Evolutionary conservation across 2,329 filamentous ascomycete genomes (phyloP), one percentile per base, ranked within the genome.

Genomic region (Clarireedia sp.): DNA sequence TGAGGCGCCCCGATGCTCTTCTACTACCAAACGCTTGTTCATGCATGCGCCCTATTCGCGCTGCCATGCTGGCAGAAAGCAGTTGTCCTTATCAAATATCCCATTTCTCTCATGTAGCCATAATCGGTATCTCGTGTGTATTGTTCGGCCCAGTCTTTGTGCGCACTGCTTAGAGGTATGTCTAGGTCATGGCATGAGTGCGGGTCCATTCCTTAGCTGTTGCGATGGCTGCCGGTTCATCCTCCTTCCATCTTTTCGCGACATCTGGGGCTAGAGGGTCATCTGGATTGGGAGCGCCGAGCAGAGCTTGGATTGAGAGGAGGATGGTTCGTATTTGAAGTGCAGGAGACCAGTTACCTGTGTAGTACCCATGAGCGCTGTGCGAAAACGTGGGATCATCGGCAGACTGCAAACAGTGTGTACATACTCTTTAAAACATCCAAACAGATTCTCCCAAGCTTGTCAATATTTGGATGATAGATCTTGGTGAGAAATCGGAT

Each of bases 401-500:
- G 12, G 10, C 43, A 47, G 43, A 41, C 33, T 12, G 16, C 3
- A 24, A 17, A 36, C 16, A 33, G 16, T 46, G 24, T 12, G 2
- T 8, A 65, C 81, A 64, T 76, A 95, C 94, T 96, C 78, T 99
- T 99, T 56, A 99, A 75, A 36, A 99, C 94, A 70, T 99, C 94
- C 49, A 99, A 76, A 70, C 95, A 99, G 73, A 99, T 99, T 58
- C 94, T 87, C 58, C 94, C 94, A 2, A 99, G 83, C 74, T 95
- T 95, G 72, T 99, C 94, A 65, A 99, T 96, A 71, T 99, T 99
- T 51, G 94, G 94, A 72, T 99, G 95, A 74, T 97, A 99, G 72
- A 99, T 97, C 75, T 96, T 96, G 66, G 95, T 99, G 51, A 99
- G 79, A 74, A 99, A 99, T 54, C 94, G 89, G 69, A 99, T 96